A percentile compares a stretch with the other conserved stretches of the same genome.
Evolutionary conservation across 805 yeast species (phyloP).

Genomic region (Kluyveromyces siamensis): DNA sequence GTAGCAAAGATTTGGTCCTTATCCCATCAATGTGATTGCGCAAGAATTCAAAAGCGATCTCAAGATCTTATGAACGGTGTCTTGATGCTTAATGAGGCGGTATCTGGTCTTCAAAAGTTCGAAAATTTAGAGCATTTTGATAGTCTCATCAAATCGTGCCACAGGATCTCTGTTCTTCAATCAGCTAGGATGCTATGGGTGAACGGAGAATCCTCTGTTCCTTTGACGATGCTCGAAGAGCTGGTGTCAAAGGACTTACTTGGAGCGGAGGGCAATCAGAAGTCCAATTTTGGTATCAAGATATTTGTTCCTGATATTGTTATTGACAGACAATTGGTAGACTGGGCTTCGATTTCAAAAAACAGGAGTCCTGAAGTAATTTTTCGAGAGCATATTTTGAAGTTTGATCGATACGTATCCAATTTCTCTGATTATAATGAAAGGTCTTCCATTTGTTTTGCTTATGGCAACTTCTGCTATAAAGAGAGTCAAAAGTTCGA

Average conservation of each 20-base stretch:
- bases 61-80: constrained; percentile 1
- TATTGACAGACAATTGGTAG: constrained; percentile 30
- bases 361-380: constrained; percentile 57
- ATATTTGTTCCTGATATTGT: not conserved
- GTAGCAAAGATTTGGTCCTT: not conserved
- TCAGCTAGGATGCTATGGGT: constrained; percentile 60
- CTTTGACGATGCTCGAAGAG: constrained; percentile 45
- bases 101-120: not conserved
- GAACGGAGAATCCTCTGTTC: constrained; percentile 44
- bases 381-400: constrained; percentile 46
- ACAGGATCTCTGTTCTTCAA: not conserved
- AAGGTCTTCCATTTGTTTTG: constrained; percentile 42
- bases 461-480: constrained; percentile 68
- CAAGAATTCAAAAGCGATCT: not conserved
- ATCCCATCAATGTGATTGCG: not conserved
- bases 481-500: constrained; percentile 42
- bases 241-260: constrained; percentile 7
- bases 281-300: not conserved
- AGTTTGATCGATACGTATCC: constrained; percentile 11
- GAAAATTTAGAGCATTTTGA: not conserved
- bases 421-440: constrained; percentile 16
- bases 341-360: constrained; percentile 66
- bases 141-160: not conserved
- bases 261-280: not conserved
- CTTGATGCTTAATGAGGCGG: not conserved